Evolutionary conservation across 331 rosid genomes (phyloP).

Genomic region (Pyracantha coccinea): DNA sequence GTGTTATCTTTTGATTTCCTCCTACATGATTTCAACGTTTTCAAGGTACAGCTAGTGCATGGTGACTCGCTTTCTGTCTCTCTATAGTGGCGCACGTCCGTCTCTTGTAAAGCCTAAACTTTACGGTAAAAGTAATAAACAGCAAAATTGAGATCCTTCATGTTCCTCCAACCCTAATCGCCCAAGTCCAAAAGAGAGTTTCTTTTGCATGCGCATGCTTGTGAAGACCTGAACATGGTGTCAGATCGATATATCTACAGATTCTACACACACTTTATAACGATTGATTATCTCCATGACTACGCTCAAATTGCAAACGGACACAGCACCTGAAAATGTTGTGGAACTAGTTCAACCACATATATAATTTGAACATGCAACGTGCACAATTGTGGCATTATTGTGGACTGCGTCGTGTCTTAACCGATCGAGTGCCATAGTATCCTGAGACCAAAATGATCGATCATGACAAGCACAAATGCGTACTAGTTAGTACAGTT

Average conservation of each 20-base stretch:
- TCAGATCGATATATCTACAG: not conserved
- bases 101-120: not conserved
- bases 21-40: not conserved
- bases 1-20: not conserved
- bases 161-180: not conserved
- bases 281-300: not conserved
- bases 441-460: not conserved
- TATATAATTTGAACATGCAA: not conserved
- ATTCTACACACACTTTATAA: not conserved
- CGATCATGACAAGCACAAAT: not conserved
- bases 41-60: not conserved
- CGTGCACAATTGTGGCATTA: not conserved
- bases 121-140: not conserved
- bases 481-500: not conserved
- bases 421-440: not conserved
- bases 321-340: not conserved
- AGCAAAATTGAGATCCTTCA: not conserved
- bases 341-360: not conserved
- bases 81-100: not conserved
- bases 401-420: not conserved
- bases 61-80: not conserved
- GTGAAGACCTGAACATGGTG: not conserved
- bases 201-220: not conserved
- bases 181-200: not conserved
- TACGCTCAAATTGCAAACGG: not conserved